Evolutionary conservation across 202 grass and related monocot genomes (phyloP), one percentile per base, ranked within the genome.

Genomic region (Panicum hallii): DNA sequence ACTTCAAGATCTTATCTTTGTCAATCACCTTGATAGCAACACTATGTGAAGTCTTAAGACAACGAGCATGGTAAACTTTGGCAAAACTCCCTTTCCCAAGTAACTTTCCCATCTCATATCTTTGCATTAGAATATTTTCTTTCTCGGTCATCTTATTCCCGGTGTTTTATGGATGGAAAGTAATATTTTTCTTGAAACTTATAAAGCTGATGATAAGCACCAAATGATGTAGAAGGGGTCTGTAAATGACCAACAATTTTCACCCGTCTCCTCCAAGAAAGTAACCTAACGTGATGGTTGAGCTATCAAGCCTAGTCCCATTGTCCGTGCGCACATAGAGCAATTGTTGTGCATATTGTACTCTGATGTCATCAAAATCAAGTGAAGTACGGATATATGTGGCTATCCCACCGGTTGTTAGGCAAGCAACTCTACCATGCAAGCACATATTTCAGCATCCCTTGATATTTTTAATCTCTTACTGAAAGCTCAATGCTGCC

Each of bases 21-120:
- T 99, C 91, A 2, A 99, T 94, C 61, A 99, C 91, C 86, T 99
- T 95, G 68, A 99, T 91, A 4, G 96, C 93, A 86, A 96, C 96
- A 43, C 88, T 92, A 7, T 91, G 86, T 17, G 87, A 88, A 63
- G 88, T 94, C 13, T 62, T 75, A 63, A 94, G 30, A 88, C 86
- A 78, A 52, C 87, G 91, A 68, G 80, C 93, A 89, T 88, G 87
- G 76, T 96, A 99, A 54, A 99, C 93, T 89, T 99, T 96, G 49
- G 96, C 96, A 89, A 96, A 99, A 52, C 93, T 99, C 17, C 93
- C 93, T 88, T 94, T 85, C 15, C 96, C 96, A 48, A 99, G 81
- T 82, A 99, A 87, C 61, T 83, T 88, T 34, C 96, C 96, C 10
- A 99, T 88, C 72, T 99, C 93, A 55, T 88, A 99, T 49, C 53